Evolutionary conservation across 2,329 filamentous ascomycete species (phyloP).

Genomic region (Drechslerella coelobrocha): DNA sequence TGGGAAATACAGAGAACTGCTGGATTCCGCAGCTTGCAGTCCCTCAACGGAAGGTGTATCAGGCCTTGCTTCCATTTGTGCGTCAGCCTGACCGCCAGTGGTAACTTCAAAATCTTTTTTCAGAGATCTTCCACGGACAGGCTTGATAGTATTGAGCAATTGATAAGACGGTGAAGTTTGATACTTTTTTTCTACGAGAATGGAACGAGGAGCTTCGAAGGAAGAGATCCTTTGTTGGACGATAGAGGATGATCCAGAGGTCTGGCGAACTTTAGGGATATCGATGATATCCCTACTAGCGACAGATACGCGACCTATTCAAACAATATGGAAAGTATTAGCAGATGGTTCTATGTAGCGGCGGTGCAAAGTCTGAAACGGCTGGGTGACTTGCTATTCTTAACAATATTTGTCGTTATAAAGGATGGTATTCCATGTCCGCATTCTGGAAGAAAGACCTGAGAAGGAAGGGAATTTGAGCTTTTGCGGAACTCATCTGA

Average conservation of each 20-base stretch:
- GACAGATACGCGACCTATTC: slow-evolving; percentile 4
- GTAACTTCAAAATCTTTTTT: slow-evolving; percentile 17
- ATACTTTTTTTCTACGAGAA: slow-evolving; percentile 32
- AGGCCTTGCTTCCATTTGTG: neutral
- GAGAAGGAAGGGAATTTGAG: slow-evolving; percentile 37
- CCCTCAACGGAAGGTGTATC: neutral
- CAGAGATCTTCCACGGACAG: slow-evolving; percentile 29
- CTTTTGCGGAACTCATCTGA: slow-evolving; percentile 23
- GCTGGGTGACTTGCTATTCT: slow-evolving; percentile 22
- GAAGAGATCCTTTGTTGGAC: slow-evolving; percentile 44
- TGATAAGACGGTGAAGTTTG: slow-evolving; percentile 42
- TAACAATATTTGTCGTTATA: slow-evolving; percentile 34
- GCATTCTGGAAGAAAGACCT: slow-evolving; percentile 35
- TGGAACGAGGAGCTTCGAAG: slow-evolving; percentile 25
- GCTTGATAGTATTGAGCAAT: slow-evolving; percentile 32
- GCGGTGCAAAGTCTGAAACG: neutral
- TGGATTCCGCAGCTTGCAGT: neutral
- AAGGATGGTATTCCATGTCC: slow-evolving; percentile 27
- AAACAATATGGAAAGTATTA: neutral
- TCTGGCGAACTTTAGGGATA: slow-evolving; percentile 5
- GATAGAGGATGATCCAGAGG: slow-evolving; percentile 28
- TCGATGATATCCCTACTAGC: neutral
- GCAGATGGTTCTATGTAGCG: neutral
- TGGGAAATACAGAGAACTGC: no score
- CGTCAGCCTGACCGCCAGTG: neutral